Base-by-base conservation (phyloP, 495 filamentous ascomycete species). In the Penicillium ochrochloron region DNA sequence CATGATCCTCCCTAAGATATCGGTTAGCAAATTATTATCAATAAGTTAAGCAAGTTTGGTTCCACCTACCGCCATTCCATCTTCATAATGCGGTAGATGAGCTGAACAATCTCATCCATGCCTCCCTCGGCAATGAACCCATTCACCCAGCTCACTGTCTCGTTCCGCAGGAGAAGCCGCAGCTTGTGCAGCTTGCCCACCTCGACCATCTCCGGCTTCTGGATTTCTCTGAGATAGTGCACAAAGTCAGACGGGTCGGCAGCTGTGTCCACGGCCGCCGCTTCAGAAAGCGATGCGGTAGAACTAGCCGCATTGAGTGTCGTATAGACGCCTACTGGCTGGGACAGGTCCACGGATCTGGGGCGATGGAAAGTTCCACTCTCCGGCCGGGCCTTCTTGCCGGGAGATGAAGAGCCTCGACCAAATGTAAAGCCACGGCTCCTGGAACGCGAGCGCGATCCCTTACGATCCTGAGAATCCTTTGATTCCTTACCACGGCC, bases 121-220 rank as follows among this genome's bases (percentile, higher is more conserved):
- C 95, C 95, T 19, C 93, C 94, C 66, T 92, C 85, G 23, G 85
- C 81, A 66, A 98, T 91, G 75, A 99, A 99, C 8, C 85, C 83
- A 68, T 98, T 92, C 2, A 96, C 94, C 96, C 96, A 99, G 19
- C 88, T 86, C 3, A 99, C 90, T 4, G 93, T 95, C 79, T 99
- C 95, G 71, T 97, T 97, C 9, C 95, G 90, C 37, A 98, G 82
- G 12, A 98, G 81, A 52, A 97, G 82, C 7, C 94, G 89, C 23
- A 99, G 84, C 75, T 99, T 99, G 75, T 99, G 96, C 12, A 99
- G 75, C 65, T 91, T 92, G 11, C 93, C 92, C n/a, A 97, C 90
- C 70, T 98, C 94, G 3, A 97, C 86, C 59, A 87, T 79, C 70
- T 96, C 85, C 1, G 93, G 92, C 73, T 90, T 87, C 63, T 87